Base-by-base conservation (phyloP, 2,329 filamentous ascomycete species). In the Trichoderma endophyticum region DNA sequence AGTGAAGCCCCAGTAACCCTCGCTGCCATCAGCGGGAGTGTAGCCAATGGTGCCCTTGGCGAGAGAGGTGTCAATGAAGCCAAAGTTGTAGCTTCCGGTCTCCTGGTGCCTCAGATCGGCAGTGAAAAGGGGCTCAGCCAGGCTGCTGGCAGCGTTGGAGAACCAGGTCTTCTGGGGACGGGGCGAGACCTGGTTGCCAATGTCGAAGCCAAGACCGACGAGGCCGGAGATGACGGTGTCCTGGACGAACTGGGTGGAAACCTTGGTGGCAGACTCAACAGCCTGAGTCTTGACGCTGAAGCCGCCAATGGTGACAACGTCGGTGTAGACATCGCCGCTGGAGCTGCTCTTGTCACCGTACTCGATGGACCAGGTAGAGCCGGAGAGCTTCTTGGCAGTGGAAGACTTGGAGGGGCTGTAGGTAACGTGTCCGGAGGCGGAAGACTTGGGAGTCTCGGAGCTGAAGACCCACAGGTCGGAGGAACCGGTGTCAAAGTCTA, bases 51-150 rank as follows among this genome's bases (percentile, higher is more conserved):
- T 76, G 39, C 92, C 92, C 2, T 80, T 84, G 79, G 91, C 92
- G 76, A 92, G 89, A 71, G 82, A 82, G 2, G 77, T 78, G 78
- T 95, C 91, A 76, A 95, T 90, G 75, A 81, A 86, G 73, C 93
- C 93, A 77, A 95, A 95, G 78, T 93, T 90, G 82, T 93, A 95
- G 34, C 87, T 86, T 60, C 92, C 92, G 3, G 84, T 74, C 14
- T 76, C 73, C 48, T 77, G 84, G 74, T 87, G 85, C 77, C 88
- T 88, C 59, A 95, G 84, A 73, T 91, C 87, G 28, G 90, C 91
- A 0, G 92, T 93, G 81, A 95, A 92, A 54, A 95, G 82, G 1
- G 73, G 70, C 1, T 67, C 32, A 9, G 73, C 66, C 3, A 80
- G 74, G n/a, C 65, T 71, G 0, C 71, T 39, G 21, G 70, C 65